phyloP scores from a whole-genome alignment of 129 eudicot genomes.

The Rutidosis leptorrhynchoides region DNA sequence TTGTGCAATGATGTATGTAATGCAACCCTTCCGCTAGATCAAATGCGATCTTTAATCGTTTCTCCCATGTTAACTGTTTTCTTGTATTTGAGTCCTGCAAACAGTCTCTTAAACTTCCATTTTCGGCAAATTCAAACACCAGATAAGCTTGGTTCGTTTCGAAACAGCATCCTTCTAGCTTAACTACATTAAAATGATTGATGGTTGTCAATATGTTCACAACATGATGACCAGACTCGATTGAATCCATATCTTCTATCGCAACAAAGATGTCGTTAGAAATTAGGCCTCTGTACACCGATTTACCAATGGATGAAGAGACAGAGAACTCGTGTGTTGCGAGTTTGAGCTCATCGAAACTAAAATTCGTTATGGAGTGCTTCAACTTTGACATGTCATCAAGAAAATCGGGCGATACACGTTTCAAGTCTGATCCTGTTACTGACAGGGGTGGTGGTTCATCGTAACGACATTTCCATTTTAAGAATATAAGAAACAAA shows the following conservation, averaged over 20 bases:
- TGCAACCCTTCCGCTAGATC: slow-evolving; percentile 53
- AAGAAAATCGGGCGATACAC: slow-evolving; percentile 44
- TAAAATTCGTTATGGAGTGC: slow-evolving; percentile 29
- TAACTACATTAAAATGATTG: slow-evolving; percentile 50
- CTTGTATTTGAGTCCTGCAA: slow-evolving; percentile 23
- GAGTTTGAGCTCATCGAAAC: slow-evolving; percentile 38
- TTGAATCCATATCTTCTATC: slow-evolving; percentile 36
- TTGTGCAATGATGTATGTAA: slow-evolving; percentile 57
- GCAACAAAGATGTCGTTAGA: slow-evolving; percentile 13
- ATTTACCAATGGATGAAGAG: slow-evolving; percentile 28
- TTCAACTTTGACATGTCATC: slow-evolving; percentile 46
- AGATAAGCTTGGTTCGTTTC: slow-evolving; percentile 25
- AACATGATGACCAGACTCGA: slow-evolving; percentile 33
- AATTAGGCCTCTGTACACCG: slow-evolving; percentile 39
- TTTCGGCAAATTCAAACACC: slow-evolving; percentile 44
- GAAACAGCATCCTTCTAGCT: slow-evolving; percentile 43
- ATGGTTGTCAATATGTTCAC: slow-evolving; percentile 42
- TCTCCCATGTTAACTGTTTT: slow-evolving; percentile 40
- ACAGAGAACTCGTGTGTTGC: slow-evolving; percentile 42
- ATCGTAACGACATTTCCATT: slow-evolving; percentile 6
- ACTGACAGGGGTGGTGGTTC: slow-evolving; percentile 12
- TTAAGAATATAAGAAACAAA: slow-evolving; percentile 19
- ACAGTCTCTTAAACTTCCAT: slow-evolving; percentile 48
- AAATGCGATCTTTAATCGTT: slow-evolving; percentile 45
- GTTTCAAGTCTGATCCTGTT: slow-evolving; percentile 5